Percentiles rank a stretch among this genome's conserved stretches.
Conservation (phyloP, 352 stramenopile species). For the Pythium utonaiense region DNA sequence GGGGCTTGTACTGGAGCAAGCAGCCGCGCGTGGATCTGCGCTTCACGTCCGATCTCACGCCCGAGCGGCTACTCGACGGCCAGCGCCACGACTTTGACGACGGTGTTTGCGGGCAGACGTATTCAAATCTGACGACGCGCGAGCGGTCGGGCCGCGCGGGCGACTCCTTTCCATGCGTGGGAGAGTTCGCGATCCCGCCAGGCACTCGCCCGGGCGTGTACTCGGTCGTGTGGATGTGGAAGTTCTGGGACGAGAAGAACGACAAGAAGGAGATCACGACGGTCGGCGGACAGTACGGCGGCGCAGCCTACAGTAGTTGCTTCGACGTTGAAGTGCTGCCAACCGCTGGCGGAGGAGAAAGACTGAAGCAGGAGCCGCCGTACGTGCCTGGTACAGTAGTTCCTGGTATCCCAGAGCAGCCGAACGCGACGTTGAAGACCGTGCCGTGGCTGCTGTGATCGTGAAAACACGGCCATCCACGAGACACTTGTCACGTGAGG, state of each 20-base stretch:
- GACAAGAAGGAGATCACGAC: constrained; percentile 38
- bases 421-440: not conserved
- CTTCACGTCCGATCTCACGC: constrained; percentile 41
- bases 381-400: constrained; percentile 6
- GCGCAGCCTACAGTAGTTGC: constrained; percentile 54
- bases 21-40: constrained; percentile 27
- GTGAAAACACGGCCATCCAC: not conserved
- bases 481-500: not conserved
- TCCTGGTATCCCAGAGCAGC: not conserved
- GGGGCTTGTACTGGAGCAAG: constrained; percentile 56
- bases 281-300: constrained; percentile 39
- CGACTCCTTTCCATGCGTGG: constrained; percentile 47
- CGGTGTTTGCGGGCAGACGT: constrained; percentile 49
- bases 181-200: constrained; percentile 31
- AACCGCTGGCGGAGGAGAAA: not conserved
- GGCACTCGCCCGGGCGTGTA: constrained; percentile 41
- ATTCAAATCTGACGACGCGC: constrained; percentile 10
- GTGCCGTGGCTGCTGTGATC: not conserved
- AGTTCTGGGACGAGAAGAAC: constrained; percentile 48
- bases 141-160: constrained; percentile 33
- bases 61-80: constrained; percentile 42
- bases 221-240: constrained; percentile 67
- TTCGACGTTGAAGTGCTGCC: constrained; percentile 46
- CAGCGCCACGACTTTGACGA: constrained; percentile 62
- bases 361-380: not conserved